phyloP scores from a whole-genome alignment of 1,284 basidiomycete species.

The Naganishia sp. region DNA sequence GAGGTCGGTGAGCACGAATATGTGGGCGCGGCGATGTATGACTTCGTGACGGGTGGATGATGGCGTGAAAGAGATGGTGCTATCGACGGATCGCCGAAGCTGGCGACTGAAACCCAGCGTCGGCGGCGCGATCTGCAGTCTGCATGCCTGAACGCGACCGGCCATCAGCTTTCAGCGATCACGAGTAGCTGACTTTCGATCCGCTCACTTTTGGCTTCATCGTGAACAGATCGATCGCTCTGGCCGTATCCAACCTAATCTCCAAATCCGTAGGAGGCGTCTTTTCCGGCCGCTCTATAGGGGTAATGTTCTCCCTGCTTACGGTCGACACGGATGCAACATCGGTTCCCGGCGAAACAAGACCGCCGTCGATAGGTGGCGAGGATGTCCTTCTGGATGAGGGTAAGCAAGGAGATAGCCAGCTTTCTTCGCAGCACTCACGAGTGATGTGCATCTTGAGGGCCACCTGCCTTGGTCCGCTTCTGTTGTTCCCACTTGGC shows the following conservation, averaged over 20 bases:
- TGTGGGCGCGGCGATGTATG: slow-evolving; percentile 72
- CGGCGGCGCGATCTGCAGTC: slow-evolving; percentile 84
- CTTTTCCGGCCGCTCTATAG: slow-evolving; percentile 31
- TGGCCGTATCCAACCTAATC: slow-evolving; percentile 71
- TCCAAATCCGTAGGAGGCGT: slow-evolving; percentile 77
- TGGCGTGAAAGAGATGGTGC: slow-evolving; percentile 75
- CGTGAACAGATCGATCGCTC: slow-evolving; percentile 89
- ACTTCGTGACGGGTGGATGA: slow-evolving; percentile 71
- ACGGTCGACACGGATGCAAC: neutral
- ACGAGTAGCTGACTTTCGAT: neutral
- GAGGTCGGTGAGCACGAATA: slow-evolving; percentile 89
- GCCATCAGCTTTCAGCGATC: neutral
- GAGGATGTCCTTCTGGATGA: neutral
- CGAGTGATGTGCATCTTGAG: neutral
- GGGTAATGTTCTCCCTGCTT: slow-evolving; percentile 27
- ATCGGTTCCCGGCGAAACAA: neutral
- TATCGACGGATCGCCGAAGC: slow-evolving; percentile 73
- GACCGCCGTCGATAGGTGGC: slow-evolving; percentile 19
- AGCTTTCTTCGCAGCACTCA: neutral
- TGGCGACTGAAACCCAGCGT: slow-evolving; percentile 76
- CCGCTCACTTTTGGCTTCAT: slow-evolving; percentile 85
- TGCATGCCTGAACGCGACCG: slow-evolving; percentile 67
- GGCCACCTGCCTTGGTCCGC: slow-evolving; percentile 37
- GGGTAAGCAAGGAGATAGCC: neutral
- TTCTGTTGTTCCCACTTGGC: slow-evolving; percentile 42